Conservation (phyloP, 2,329 filamentous ascomycete genomes). For the Plectosphaerella sp. region DNA sequence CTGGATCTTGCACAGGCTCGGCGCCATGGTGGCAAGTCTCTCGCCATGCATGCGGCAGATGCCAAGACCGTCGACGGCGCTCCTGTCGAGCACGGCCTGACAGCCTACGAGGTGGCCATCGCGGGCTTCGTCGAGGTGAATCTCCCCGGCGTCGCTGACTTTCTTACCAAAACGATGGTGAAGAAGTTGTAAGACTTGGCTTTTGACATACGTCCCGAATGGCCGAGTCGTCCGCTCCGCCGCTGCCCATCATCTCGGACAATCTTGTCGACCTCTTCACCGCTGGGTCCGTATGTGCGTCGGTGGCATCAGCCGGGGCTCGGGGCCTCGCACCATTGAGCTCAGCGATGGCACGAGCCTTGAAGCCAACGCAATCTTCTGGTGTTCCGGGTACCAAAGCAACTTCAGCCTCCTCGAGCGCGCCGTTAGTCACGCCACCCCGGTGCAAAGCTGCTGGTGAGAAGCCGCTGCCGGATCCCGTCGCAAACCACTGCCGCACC, state of each 20-base stretch:
- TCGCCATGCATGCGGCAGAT: conserved; percentile 4
- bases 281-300: conserved; percentile 18
- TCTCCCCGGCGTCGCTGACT: conserved; percentile 14
- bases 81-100: conserved; percentile 27
- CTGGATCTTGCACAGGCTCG: conserved; percentile 36
- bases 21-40: conserved; percentile 26
- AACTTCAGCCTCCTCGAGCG: conserved; percentile 11
- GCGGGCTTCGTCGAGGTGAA: conserved; percentile 20
- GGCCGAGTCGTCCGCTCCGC: conserved; percentile 19
- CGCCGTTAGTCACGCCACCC: conserved; percentile 14
- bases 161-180: conserved; percentile 6
- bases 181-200: conserved; percentile 5
- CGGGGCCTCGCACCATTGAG: conserved; percentile 16
- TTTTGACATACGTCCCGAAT: conserved; percentile 21
- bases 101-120: conserved; percentile 23
- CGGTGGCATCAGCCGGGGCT: conserved; percentile 19
- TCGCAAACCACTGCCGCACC: conserved; percentile 20
- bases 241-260: conserved; percentile 18
- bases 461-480: conserved; percentile 16
- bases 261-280: conserved; percentile 19
- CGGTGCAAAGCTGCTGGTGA: conserved; percentile 11
- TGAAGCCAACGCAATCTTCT: conserved; percentile 20
- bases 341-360: conserved; percentile 18
- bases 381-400: conserved; percentile 21
- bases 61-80: conserved; percentile 19